A percentile compares a stretch with the other conserved stretches of the same genome.
Evolutionary conservation across 148 eudicot genomes (phyloP).

Genomic region (Silene latifolia): DNA sequence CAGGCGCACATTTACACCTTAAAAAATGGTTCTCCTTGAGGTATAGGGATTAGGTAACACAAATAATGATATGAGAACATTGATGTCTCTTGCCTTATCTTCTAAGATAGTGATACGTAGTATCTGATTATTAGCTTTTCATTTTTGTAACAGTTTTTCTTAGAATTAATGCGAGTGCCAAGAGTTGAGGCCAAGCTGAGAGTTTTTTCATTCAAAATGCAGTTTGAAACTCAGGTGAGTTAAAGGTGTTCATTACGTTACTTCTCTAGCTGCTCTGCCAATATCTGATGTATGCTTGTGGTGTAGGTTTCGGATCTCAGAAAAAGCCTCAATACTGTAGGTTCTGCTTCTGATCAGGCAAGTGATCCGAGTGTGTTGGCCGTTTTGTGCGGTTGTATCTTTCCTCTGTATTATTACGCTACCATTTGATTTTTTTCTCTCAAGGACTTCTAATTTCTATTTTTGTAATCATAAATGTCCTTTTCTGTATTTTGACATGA

Average conservation of each 20-base stretch:
- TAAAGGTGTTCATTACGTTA: neutral
- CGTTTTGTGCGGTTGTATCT: neutral
- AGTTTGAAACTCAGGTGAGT: slow-evolving; percentile 72
- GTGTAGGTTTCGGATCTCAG: slow-evolving; percentile 74
- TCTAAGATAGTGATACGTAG: neutral
- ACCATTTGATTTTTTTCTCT: neutral
- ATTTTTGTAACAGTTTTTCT: slow-evolving; percentile 54
- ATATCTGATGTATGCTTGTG: slow-evolving; percentile 9
- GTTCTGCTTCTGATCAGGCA: slow-evolving; percentile 82
- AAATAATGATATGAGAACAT: neutral
- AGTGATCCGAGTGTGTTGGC: slow-evolving; percentile 13
- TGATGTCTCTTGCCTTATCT: neutral
- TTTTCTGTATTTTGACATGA: slow-evolving; percentile 3
- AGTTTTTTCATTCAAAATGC: slow-evolving; percentile 88
- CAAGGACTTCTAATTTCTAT: neutral
- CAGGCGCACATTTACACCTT: neutral
- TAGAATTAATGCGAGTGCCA: slow-evolving; percentile 86
- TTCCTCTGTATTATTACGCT: neutral
- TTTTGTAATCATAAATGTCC: neutral
- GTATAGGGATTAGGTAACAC: neutral
- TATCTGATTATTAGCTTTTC: slow-evolving; percentile 11
- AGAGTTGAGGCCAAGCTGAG: slow-evolving; percentile 79
- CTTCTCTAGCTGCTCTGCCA: neutral
- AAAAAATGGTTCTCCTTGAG: neutral
- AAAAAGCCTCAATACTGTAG: slow-evolving; percentile 53